phyloP scores from a whole-genome alignment of 2,329 filamentous ascomycete genomes.

The Cercospora sesami region DNA sequence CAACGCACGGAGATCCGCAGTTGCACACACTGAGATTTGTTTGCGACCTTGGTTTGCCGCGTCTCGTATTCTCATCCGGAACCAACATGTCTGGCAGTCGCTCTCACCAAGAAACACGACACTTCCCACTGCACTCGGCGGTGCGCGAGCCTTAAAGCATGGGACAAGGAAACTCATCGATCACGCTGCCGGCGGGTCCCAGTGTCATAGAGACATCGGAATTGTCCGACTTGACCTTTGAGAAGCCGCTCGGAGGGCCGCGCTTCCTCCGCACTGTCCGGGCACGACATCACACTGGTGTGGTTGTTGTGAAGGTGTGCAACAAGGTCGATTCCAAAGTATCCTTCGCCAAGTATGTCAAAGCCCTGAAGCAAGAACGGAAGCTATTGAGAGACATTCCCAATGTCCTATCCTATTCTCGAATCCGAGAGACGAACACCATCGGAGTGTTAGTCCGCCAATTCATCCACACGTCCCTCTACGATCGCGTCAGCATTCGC shows the following conservation, averaged over 20 bases:
- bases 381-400: conserved; percentile 77
- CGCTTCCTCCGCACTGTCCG: conserved; percentile 97
- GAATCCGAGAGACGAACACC: conserved; percentile 85
- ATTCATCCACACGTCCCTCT: conserved; percentile 93
- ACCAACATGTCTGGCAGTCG: background rate
- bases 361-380: conserved; percentile 79
- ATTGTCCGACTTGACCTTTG: conserved; percentile 84
- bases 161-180: conserved; percentile 91
- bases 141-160: conserved; percentile 51
- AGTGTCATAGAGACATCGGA: conserved; percentile 93
- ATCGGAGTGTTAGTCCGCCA: conserved; percentile 93
- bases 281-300: conserved; percentile 82
- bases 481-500: conserved; percentile 93
- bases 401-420: conserved; percentile 87
- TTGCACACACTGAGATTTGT: background rate
- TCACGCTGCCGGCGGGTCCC: conserved; percentile 84
- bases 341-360: conserved; percentile 75
- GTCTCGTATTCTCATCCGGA: background rate
- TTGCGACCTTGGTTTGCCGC: background rate
- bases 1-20: background rate
- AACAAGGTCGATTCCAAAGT: conserved; percentile 80
- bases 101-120: background rate
- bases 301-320: conserved; percentile 91
- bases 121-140: background rate
- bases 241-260: conserved; percentile 85